phyloP scores from a whole-genome alignment of 768 basidiomycete genomes.

The Chalciporus chontae region DNA sequence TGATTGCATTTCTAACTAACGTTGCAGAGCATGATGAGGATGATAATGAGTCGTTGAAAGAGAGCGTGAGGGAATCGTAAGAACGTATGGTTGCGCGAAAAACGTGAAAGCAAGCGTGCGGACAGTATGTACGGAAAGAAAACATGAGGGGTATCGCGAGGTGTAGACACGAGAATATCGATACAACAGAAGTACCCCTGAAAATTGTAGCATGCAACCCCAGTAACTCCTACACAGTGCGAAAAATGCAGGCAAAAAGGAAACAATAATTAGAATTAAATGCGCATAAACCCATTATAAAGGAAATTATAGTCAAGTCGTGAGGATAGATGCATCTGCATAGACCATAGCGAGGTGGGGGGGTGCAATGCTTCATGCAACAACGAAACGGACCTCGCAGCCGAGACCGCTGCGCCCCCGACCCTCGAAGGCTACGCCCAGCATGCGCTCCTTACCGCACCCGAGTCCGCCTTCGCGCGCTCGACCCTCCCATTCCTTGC shows the following conservation, averaged over 20 bases:
- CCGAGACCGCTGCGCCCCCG: conserved; percentile 51
- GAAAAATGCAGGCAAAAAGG: not conserved
- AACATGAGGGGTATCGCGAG: conserved; percentile 18
- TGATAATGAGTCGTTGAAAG: not conserved
- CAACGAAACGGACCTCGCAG: conserved; percentile 37
- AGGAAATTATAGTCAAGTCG: conserved; percentile 7
- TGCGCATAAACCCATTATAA: conserved; percentile 30
- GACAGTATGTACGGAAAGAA: not conserved
- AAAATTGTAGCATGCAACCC: conserved; percentile 2
- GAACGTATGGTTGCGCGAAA: conserved; percentile 3
- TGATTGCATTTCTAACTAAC: conserved; percentile 8
- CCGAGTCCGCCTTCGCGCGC: conserved; percentile 48
- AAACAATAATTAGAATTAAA: conserved; percentile 32
- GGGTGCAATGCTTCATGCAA: conserved; percentile 18
- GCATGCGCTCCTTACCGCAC: conserved; percentile 54
- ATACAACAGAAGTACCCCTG: conserved; percentile 21
- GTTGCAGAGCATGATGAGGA: not conserved
- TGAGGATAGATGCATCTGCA: conserved; percentile 5
- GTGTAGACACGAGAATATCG: conserved; percentile 21
- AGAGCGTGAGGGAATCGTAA: not conserved
- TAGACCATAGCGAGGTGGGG: not conserved
- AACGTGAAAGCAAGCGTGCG: not conserved
- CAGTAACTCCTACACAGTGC: conserved; percentile 2
- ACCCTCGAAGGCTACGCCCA: conserved; percentile 60
- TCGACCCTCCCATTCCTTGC: conserved; percentile 46